Evolutionary conservation across 768 basidiomycete genomes (phyloP), one percentile per base, ranked within the genome.

Genomic region (Pulveroboletus sp.): DNA sequence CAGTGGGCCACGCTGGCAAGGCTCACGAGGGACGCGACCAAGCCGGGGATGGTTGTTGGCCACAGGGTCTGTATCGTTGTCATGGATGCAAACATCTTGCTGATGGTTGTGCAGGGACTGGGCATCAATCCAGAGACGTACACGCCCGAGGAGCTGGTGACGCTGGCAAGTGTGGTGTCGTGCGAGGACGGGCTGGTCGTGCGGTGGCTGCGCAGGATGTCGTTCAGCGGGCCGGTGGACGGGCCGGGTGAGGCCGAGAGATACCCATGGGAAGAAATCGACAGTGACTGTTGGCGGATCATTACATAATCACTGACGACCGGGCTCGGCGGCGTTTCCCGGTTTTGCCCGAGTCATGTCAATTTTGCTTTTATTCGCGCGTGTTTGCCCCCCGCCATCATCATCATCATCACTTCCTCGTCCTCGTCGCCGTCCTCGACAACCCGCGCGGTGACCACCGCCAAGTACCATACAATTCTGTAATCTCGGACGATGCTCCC

Each of bases 401-500:
- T 2, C 27, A 29, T 29, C 12, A 7, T 29, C 8, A n/a, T n/a
- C n/a, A n/a, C 27, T 29, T 29, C 25, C 27, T 29, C 27, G 14
- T 29, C 51, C 32, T 46, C 47, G 40, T 38, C 53, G 42, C 34
- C 46, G 46, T 32, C 27, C 6, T 34, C 31, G 37, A 49, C 49
- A 45, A 37, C 38, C 43, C 38, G 13, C 38, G 24, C 49, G 49
- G 49, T 33, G 19, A 12, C 17, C 40, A 25, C 40, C 27, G 27
- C 29, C 20, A 40, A 42, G 16, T 24, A 57, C 27, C 14, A 7
- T 46, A 49, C 11, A 33, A 45, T 10, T 32, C 34, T 40, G 42
- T 49, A 53, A 42, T 52, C 31, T 24, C 40, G 56, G 43, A 60
- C 57, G 19, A 92, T 92, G 90, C 72, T 93, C 62, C 89, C 90